phyloP scores from a whole-genome alignment of 2,329 filamentous ascomycete species.

The Fusarium sp. region DNA sequence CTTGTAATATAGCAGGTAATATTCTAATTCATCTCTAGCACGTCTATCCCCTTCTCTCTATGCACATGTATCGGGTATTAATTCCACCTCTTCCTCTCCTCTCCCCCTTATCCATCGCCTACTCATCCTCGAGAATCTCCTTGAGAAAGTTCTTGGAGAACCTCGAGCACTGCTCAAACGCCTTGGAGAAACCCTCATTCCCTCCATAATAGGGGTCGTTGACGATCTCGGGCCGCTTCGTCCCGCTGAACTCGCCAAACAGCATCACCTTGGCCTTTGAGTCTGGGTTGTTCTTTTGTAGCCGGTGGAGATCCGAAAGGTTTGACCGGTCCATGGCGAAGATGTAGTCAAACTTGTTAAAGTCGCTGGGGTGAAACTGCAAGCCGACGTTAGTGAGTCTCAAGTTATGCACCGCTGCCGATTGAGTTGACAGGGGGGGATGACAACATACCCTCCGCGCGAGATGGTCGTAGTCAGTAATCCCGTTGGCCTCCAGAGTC shows the following conservation, averaged over 20 bases:
- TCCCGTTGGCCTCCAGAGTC: conserved; percentile 79
- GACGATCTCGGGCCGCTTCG: conserved; percentile 74
- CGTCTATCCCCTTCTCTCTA: conserved; percentile 15
- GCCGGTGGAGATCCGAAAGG: conserved; percentile 74
- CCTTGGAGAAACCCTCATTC: conserved; percentile 80
- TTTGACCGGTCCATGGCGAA: conserved; percentile 95
- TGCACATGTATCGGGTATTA: conserved; percentile 44
- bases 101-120: not conserved
- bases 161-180: conserved; percentile 85
- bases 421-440: not conserved
- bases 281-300: conserved; percentile 69
- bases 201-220: conserved; percentile 95
- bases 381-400: conserved; percentile 13
- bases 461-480: conserved; percentile 80
- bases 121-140: conserved; percentile 56
- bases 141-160: conserved; percentile 83
- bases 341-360: conserved; percentile 89
- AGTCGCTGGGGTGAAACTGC: conserved; percentile 74
- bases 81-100: conserved; percentile 15
- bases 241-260: conserved; percentile 85
- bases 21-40: conserved; percentile 1
- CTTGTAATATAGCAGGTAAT: not conserved
- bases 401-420: not conserved
- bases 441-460: conserved; percentile 74
- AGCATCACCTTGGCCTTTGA: conserved; percentile 77